Evolutionary conservation across 208 protist species (phyloP).

Genomic region (Acanthamoeba sp.): DNA sequence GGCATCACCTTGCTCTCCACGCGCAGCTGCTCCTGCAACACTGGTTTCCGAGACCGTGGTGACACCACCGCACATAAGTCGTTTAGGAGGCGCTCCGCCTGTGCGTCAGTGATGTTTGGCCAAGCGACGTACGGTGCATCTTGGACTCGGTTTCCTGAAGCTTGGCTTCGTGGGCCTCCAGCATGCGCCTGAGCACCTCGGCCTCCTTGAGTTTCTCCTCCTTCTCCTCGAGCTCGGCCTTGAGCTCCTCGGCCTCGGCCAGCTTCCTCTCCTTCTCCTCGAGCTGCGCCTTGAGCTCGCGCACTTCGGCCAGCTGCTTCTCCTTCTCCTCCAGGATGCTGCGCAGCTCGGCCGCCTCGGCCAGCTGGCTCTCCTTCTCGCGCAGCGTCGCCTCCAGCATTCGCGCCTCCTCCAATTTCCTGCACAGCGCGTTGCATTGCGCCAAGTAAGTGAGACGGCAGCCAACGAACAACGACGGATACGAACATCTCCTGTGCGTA

Average conservation of each 20-base stretch:
- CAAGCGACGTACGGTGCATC: slow-evolving; percentile 50
- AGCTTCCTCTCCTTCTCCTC: slow-evolving; percentile 32
- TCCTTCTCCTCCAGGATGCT: slow-evolving; percentile 28
- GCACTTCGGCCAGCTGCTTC: not conserved
- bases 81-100: too few relatives aligned
- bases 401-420: slow-evolving; percentile 36
- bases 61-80: too few relatives aligned
- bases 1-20: not conserved
- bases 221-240: slow-evolving; percentile 31
- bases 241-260: slow-evolving; percentile 25
- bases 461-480: not conserved
- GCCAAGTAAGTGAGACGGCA: not conserved
- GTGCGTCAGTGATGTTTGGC: too few relatives aligned
- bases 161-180: not conserved
- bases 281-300: not conserved
- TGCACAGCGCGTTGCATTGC: not conserved
- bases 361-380: slow-evolving; percentile 38
- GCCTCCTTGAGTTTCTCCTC: slow-evolving; percentile 11
- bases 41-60: too few relatives aligned
- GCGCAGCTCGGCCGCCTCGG: not conserved
- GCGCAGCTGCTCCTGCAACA: not conserved
- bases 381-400: not conserved
- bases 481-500: slow-evolving; percentile 31
- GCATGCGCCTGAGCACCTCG: not conserved
- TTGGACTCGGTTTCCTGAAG: slow-evolving; percentile 6